These are phyloP conservation scores for Parascedosporium putredinis DNA, from an alignment of 2,329 filamentous ascomycete species.

Conservation along the genomic window DNA sequence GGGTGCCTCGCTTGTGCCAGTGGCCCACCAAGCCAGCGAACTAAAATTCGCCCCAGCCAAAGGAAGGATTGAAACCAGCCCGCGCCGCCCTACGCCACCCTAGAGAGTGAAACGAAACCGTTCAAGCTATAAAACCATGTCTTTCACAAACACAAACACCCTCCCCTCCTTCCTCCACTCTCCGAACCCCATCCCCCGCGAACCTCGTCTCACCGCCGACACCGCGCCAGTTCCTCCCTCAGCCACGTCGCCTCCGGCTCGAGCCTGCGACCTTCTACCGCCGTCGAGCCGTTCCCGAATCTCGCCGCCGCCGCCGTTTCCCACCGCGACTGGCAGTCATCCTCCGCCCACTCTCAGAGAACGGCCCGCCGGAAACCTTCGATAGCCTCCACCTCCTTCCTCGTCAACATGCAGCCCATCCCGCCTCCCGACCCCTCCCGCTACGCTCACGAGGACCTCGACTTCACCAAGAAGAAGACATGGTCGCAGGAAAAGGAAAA, in stretches of 20 bases:
- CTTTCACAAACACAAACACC: slow-evolving; percentile 3
- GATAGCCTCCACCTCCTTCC: slow-evolving; percentile 19
- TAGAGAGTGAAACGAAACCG: not conserved
- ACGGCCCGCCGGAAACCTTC: not conserved
- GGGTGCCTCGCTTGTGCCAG: not conserved
- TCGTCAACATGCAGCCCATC: slow-evolving; percentile 26
- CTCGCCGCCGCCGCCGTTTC: slow-evolving; percentile 16
- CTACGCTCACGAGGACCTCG: slow-evolving; percentile 45
- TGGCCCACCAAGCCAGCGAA: not conserved
- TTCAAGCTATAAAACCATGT: not conserved
- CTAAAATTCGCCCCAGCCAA: not conserved
- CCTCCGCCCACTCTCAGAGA: not conserved
- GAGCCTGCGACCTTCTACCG: slow-evolving; percentile 7
- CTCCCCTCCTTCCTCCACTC: slow-evolving; percentile 29
- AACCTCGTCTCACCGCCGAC: slow-evolving; percentile 45
- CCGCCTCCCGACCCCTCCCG: slow-evolving; percentile 38
- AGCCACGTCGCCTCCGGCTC: slow-evolving; percentile 1
- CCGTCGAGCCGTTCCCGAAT: slow-evolving; percentile 17
- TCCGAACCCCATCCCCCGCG: slow-evolving; percentile 59
- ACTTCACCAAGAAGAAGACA: slow-evolving; percentile 36
- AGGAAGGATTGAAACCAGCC: not conserved
- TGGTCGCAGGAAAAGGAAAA: slow-evolving; percentile 70
- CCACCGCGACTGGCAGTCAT: not conserved
- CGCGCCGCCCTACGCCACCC: too few species aligned
- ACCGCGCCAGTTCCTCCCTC: slow-evolving; percentile 8